Evolutionary conservation across 306 rosid species (phyloP), one percentile per base, ranked within the genome.

Genomic region (Citrullus amarus): DNA sequence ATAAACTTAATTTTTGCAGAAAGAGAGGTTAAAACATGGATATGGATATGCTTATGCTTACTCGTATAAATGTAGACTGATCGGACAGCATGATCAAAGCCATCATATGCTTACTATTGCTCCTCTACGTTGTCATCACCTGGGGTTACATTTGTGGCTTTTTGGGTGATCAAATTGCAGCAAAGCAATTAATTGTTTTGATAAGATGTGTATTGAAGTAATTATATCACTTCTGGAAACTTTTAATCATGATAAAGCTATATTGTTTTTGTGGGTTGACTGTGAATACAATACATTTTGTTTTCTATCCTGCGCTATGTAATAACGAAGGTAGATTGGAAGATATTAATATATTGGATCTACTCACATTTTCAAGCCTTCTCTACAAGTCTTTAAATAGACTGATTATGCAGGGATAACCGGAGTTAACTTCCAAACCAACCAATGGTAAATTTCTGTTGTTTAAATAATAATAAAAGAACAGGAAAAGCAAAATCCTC

Each of bases 21-120:
- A 46, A 22, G 77, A 72, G 58, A 28, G 60, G 6, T 72, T 15
- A 28, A 51, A 8, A 25, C 57, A 71, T 71, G 34, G n/a, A 71
- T 25, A 71, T 48, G 54, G 14, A 25, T 48, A 50, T 70, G 32
- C 75, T 51, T 30, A 30, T 46, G 9, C 36, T 43, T 68, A 6
- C 75, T 43, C 20, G 46, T 70, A 9, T 22, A 48, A 51, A 32
- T 71, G 59, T 10, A 46, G 30, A 9, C 28, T 73, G 14, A 34
- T 74, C 78, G 32, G 63, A 39, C 46, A 53, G 78, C 78, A 74
- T 74, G 78, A 51, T 74, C 50, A 17, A 32, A 54, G 34, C 63
- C 60, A 53, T 74, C 78, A 74, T 74, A 74, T 34, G n/a, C 4
- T 34, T 74, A 74, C 78, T 54, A 53, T 54, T 74, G 48, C 63